phyloP scores from a whole-genome alignment of 352 stramenopile species.

The Globisporangium okanoganense region DNA sequence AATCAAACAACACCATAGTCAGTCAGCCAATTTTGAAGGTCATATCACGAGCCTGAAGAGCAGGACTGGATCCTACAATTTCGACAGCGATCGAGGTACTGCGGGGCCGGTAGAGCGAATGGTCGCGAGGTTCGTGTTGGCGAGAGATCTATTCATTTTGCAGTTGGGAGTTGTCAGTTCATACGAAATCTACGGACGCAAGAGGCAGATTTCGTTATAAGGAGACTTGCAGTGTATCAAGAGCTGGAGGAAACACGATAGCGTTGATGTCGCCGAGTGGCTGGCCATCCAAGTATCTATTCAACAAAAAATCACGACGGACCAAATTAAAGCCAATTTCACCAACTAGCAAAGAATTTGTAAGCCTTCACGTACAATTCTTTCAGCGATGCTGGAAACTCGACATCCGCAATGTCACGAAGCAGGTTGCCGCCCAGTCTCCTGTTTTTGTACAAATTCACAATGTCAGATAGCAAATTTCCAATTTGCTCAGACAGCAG shows the following conservation, averaged over 20 bases:
- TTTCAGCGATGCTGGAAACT: slow-evolving; percentile 6
- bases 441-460: background rate
- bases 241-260: background rate
- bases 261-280: background rate
- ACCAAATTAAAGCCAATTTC: background rate
- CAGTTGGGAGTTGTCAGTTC: background rate
- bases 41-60: background rate
- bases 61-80: background rate
- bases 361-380: background rate
- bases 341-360: background rate
- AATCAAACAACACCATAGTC: background rate
- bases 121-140: background rate
- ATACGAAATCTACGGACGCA: no score
- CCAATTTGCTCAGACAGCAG: background rate
- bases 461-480: background rate
- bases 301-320: background rate
- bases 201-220: no score
- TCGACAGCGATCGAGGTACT: background rate
- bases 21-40: background rate
- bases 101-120: background rate
- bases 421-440: slow-evolving; percentile 8
- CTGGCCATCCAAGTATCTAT: slow-evolving; percentile 5
- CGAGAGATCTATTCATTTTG: background rate
- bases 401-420: background rate
- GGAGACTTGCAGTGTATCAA: background rate